Percentiles rank a stretch among this genome's conserved stretches.
phyloP scores from a whole-genome alignment of 345 rosid species.

The Hypericum androsaemum region DNA sequence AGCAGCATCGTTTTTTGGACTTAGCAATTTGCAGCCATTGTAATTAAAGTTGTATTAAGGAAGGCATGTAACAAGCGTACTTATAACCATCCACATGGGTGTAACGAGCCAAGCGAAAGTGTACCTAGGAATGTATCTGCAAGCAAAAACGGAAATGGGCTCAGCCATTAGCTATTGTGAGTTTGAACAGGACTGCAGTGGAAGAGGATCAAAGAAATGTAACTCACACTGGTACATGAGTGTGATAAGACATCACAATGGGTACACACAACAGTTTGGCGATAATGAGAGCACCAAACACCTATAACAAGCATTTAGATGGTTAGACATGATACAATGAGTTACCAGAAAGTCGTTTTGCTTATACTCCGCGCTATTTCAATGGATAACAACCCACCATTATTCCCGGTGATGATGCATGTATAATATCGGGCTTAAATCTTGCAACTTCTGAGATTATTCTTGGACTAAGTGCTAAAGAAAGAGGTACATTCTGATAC shows the following conservation, averaged over 20 bases:
- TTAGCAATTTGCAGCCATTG: not conserved
- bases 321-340: constrained; percentile 15
- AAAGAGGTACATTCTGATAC: constrained; percentile 92
- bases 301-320: constrained; percentile 33
- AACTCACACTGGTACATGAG: constrained; percentile 98
- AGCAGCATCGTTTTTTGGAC: constrained; percentile 3
- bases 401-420: constrained; percentile 95
- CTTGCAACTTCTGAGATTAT: constrained; percentile 89
- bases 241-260: constrained; percentile 96
- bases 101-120: constrained; percentile 95
- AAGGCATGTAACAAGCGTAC: constrained; percentile 28
- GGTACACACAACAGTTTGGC: constrained; percentile 88
- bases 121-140: constrained; percentile 93
- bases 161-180: not conserved
- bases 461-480: constrained; percentile 94
- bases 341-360: not conserved
- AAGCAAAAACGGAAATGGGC: constrained; percentile 18
- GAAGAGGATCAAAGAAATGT: not conserved
- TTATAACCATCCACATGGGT: constrained; percentile 93
- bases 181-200: not conserved
- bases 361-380: not conserved
- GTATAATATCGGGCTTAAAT: constrained; percentile 98
- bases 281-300: constrained; percentile 85
- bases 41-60: not conserved
- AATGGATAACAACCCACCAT: constrained; percentile 42